These are phyloP conservation scores for Penicillium pulvis DNA, from an alignment of 495 filamentous ascomycete species.

Conservation along the genomic window DNA sequence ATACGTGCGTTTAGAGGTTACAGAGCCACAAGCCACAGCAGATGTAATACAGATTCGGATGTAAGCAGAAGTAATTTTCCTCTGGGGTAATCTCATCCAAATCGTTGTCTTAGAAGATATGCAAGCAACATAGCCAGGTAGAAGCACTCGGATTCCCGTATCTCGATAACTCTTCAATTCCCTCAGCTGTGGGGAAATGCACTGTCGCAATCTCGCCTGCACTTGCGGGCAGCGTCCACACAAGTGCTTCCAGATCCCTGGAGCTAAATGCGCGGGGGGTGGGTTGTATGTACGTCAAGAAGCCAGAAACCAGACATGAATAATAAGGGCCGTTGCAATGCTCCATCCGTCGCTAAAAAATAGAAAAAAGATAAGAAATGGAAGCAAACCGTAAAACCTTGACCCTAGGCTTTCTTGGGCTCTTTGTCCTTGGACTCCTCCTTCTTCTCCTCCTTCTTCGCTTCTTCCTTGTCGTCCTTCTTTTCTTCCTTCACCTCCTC, in stretches of 20 bases:
- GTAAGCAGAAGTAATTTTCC: background rate
- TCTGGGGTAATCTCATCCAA: background rate
- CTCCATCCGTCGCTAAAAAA: slow-evolving; percentile 38
- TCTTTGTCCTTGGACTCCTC: slow-evolving; percentile 19
- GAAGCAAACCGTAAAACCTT: slow-evolving; percentile 13
- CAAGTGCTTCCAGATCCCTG: slow-evolving; percentile 6
- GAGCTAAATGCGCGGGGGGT: slow-evolving; percentile 6
- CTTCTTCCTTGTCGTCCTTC: slow-evolving; percentile 6
- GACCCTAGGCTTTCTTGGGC: slow-evolving; percentile 23
- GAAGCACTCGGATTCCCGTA: slow-evolving; percentile 21
- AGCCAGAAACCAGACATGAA: slow-evolving; percentile 12
- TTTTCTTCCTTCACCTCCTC: slow-evolving; percentile 13
- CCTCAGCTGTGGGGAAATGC: slow-evolving; percentile 13
- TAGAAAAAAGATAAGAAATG: slow-evolving; percentile 15
- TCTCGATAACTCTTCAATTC: slow-evolving; percentile 20
- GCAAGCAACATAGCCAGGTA: slow-evolving; percentile 13
- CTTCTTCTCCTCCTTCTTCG: slow-evolving; percentile 10
- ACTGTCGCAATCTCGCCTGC: slow-evolving; percentile 15
- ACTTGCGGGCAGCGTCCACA: background rate
- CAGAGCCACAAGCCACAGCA: background rate
- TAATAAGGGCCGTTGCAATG: slow-evolving; percentile 29
- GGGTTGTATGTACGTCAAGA: slow-evolving; percentile 30
- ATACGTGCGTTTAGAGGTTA: background rate
- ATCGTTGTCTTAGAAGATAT: slow-evolving; percentile 1
- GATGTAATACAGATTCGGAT: background rate